A percentile compares a stretch with the other conserved stretches of the same genome.
Conservation (phyloP, 1,284 basidiomycete genomes). For the Sporisorium iseilematis-ciliati region DNA sequence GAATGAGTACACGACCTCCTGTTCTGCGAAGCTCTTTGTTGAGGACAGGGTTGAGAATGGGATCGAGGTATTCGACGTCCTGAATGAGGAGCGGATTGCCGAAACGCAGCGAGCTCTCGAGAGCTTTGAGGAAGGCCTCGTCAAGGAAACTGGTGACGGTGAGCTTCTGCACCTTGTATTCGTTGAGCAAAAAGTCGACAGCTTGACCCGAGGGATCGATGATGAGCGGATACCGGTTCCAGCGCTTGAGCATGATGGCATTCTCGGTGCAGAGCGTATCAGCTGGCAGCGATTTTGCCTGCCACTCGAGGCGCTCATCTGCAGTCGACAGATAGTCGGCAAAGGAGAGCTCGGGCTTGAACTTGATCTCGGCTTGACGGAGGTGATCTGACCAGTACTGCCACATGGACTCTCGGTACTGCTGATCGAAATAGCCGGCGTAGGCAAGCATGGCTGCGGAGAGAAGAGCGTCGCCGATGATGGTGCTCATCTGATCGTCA, state of each 20-base stretch:
- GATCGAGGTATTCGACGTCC: slow-evolving; percentile 97
- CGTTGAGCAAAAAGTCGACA: slow-evolving; percentile 90
- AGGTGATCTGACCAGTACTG: slow-evolving; percentile 92
- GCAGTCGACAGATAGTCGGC: slow-evolving; percentile 97
- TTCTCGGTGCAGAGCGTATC: slow-evolving; percentile 98
- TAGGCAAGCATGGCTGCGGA: slow-evolving; percentile 98
- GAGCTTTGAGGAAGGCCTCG: slow-evolving; percentile 96
- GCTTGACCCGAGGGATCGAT: slow-evolving; percentile 99
- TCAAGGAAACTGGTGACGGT: slow-evolving; percentile 98
- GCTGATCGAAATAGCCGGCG: slow-evolving; percentile 98
- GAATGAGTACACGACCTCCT: slow-evolving; percentile 96
- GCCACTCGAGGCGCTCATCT: slow-evolving; percentile 95
- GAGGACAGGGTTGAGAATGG: slow-evolving; percentile 95
- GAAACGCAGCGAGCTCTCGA: slow-evolving; percentile 98
- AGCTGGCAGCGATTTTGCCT: slow-evolving; percentile 90
- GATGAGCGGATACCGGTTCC: slow-evolving; percentile 96
- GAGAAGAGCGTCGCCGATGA: slow-evolving; percentile 94
- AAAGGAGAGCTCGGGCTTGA: slow-evolving; percentile 90
- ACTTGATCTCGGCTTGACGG: slow-evolving; percentile 88
- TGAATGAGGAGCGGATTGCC: slow-evolving; percentile 97
- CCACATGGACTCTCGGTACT: slow-evolving; percentile 97
- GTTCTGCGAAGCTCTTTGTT: slow-evolving; percentile 90
- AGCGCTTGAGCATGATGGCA: slow-evolving; percentile 94
- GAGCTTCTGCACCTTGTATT: slow-evolving; percentile 96
- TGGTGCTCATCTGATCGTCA: slow-evolving; percentile 98